Evolutionary conservation across 768 basidiomycete genomes (phyloP).

Genomic region (Tylopilus sp.): DNA sequence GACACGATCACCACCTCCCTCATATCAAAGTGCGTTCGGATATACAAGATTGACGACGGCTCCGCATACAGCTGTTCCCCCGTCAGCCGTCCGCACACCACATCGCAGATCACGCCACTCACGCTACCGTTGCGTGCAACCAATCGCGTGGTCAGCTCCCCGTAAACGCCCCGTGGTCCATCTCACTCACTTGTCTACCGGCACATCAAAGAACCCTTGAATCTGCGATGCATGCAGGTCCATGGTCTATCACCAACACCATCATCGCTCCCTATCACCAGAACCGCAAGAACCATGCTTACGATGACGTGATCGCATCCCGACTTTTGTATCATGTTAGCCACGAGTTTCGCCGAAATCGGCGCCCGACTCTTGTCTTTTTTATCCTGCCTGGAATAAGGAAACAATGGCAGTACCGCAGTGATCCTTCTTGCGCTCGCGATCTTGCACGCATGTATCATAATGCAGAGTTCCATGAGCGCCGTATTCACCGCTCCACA

Average conservation of each 20-base stretch:
- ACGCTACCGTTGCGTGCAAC: conserved; percentile 39
- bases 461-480: conserved; percentile 97
- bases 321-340: conserved; percentile 92
- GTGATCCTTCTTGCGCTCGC: conserved; percentile 98
- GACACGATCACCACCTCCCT: conserved; percentile 91
- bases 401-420: conserved; percentile 96
- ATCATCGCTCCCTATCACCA: conserved; percentile 2
- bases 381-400: conserved; percentile 97
- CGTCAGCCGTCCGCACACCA: conserved; percentile 19
- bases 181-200: conserved; percentile 92
- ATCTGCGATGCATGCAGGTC: conserved; percentile 99
- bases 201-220: conserved; percentile 99
- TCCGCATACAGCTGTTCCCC: conserved; percentile 81
- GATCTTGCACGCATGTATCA: conserved; percentile 99
- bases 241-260: conserved; percentile 68
- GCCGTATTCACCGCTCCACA: conserved; percentile 86
- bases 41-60: conserved; percentile 91
- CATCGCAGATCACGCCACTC: conserved; percentile 32
- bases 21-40: conserved; percentile 86
- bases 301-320: conserved; percentile 98
- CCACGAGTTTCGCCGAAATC: conserved; percentile 96
- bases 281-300: conserved; percentile 32
- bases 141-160: conserved; percentile 13
- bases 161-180: background rate
- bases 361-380: conserved; percentile 99